phyloP scores from a whole-genome alignment of 495 filamentous ascomycete genomes.

The Trypethelium eluteriae region DNA sequence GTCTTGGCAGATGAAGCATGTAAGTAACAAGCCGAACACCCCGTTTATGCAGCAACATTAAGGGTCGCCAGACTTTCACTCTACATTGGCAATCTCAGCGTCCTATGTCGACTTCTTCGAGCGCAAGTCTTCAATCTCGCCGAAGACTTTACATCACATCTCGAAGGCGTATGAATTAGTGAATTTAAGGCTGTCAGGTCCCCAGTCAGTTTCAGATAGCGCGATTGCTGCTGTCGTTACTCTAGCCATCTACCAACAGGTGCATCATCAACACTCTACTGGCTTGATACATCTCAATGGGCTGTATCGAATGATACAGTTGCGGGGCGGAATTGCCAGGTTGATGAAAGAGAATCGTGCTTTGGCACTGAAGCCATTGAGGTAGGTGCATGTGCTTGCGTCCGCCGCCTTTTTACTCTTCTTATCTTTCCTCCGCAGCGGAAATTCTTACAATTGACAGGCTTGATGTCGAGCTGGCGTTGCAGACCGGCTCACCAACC shows the following conservation, averaged over 20 bases:
- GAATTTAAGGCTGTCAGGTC: constrained; percentile 24
- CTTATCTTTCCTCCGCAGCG: neutral
- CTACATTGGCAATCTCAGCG: constrained; percentile 23
- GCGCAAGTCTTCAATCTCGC: constrained; percentile 19
- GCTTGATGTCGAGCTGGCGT: constrained; percentile 6
- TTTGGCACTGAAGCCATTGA: constrained; percentile 7
- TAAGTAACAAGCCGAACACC: constrained; percentile 15
- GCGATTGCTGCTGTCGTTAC: constrained; percentile 26
- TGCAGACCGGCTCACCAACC: constrained; percentile 3
- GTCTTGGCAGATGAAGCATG: constrained; percentile 30
- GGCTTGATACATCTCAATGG: constrained; percentile 28
- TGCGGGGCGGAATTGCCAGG: constrained; percentile 27
- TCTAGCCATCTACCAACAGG: constrained; percentile 26
- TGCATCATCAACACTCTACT: constrained; percentile 24
- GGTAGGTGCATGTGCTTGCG: constrained; percentile 3
- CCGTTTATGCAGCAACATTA: neutral
- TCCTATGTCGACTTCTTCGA: constrained; percentile 18
- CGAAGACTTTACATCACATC: constrained; percentile 19
- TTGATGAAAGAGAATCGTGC: constrained; percentile 14
- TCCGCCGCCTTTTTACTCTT: neutral
- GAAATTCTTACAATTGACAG: neutral
- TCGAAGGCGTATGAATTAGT: constrained; percentile 23
- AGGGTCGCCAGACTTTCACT: constrained; percentile 25
- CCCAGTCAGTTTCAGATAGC: constrained; percentile 19
- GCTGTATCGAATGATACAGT: constrained; percentile 26